These are phyloP conservation scores for Rhodotorula sp. DNA, from an alignment of 1,284 basidiomycete species.

Conservation along the genomic window DNA sequence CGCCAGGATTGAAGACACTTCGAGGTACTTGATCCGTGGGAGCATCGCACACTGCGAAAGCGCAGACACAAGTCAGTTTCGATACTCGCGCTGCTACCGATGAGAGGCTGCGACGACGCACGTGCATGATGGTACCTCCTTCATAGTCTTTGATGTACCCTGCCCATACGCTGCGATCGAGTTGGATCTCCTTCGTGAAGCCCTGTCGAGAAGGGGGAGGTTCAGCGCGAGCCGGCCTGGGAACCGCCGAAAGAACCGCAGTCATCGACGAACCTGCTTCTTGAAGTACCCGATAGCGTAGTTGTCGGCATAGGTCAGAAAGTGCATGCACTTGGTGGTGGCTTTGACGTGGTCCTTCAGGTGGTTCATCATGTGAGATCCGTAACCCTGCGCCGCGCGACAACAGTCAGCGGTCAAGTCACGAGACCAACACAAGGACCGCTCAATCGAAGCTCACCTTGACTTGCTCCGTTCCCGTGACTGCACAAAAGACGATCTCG, in stretches of 20 bases:
- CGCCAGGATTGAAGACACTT: constrained; percentile 73
- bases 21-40: constrained; percentile 82
- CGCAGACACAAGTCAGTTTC: background rate
- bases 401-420: background rate
- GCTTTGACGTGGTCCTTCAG: constrained; percentile 88
- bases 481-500: constrained; percentile 99
- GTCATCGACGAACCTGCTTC: constrained; percentile 62
- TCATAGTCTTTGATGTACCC: constrained; percentile 99
- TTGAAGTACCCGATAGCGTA: constrained; percentile 95
- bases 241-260: background rate
- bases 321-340: constrained; percentile 83
- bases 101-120: constrained; percentile 32
- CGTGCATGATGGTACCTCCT: constrained; percentile 98
- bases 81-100: too few relatives aligned
- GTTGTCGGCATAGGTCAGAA: constrained; percentile 98
- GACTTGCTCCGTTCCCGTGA: constrained; percentile 93
- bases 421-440: too few relatives aligned
- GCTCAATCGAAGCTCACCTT: constrained; percentile 60
- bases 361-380: constrained; percentile 98
- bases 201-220: constrained; percentile 53
- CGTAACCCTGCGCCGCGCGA: constrained; percentile 72
- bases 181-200: constrained; percentile 94
- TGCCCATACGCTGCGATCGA: constrained; percentile 88
- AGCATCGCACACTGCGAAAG: constrained; percentile 74
- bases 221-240: too few relatives aligned